Evolutionary conservation across 129 eudicot species (phyloP).

Genomic region (Cynara cardunculus): DNA sequence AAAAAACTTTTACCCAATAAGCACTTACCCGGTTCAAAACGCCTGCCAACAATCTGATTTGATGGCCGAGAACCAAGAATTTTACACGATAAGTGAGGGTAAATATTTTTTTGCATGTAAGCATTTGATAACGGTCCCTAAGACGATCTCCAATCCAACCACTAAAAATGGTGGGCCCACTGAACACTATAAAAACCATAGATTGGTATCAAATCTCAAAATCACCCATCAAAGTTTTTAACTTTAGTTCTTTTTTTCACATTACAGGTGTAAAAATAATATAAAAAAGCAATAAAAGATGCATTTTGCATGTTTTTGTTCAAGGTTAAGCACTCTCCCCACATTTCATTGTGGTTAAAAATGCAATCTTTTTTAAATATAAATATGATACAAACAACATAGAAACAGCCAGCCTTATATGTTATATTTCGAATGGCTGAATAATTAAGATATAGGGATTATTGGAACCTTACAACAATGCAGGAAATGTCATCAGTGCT

Average conservation of each 20-base stretch:
- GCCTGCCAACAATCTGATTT: too few species aligned
- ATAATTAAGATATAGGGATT: background rate
- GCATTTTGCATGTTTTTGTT: slow-evolving; percentile 7
- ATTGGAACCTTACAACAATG: slow-evolving; percentile 82
- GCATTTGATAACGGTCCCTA: too few species aligned
- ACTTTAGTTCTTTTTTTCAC: background rate
- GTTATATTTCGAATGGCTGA: slow-evolving; percentile 3
- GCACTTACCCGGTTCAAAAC: too few species aligned
- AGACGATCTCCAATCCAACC: too few species aligned
- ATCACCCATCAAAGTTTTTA: background rate
- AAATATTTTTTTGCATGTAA: too few species aligned
- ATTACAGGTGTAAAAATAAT: background rate
- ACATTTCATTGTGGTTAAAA: slow-evolving; percentile 11
- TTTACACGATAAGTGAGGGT: too few species aligned
- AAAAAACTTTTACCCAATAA: too few species aligned
- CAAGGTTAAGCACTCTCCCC: slow-evolving; percentile 8
- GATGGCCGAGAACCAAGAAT: too few species aligned
- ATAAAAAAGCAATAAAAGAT: background rate
- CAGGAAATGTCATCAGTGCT: slow-evolving; percentile 96
- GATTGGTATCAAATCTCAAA: background rate
- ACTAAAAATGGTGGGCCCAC: background rate
- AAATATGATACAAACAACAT: slow-evolving; percentile 14
- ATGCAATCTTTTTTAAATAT: background rate
- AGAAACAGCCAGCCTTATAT: background rate
- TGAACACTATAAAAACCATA: background rate